Evolutionary conservation across 176 grass and related monocot genomes (phyloP).

Genomic region (Aegilops bicornis): DNA sequence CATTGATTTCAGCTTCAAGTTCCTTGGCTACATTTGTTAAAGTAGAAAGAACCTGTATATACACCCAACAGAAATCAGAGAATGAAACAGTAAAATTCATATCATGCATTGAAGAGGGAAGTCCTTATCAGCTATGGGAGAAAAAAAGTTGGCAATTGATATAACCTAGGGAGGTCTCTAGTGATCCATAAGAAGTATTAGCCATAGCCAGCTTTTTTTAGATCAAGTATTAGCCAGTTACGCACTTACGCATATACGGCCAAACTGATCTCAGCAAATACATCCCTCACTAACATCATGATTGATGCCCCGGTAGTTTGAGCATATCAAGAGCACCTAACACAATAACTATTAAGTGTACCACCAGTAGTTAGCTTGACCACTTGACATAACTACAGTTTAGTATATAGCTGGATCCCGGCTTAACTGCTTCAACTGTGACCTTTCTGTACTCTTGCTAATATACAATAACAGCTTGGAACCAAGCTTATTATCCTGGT

Average conservation of each 20-base stretch:
- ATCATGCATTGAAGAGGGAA: too few species aligned
- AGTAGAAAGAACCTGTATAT: too few species aligned
- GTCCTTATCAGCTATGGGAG: neutral
- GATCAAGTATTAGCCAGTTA: neutral
- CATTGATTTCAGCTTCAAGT: too few species aligned
- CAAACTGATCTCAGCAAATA: neutral
- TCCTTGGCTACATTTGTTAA: too few species aligned
- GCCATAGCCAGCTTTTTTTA: neutral
- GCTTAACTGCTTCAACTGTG: neutral
- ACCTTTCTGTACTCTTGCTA: neutral
- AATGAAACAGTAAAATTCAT: too few species aligned
- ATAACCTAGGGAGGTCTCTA: neutral
- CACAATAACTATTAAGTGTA: neutral
- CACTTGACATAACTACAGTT: neutral
- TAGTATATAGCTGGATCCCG: neutral
- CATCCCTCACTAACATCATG: neutral
- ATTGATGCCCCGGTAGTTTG: neutral
- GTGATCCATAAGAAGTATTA: neutral
- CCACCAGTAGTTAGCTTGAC: neutral
- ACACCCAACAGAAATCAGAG: too few species aligned
- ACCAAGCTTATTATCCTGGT: neutral
- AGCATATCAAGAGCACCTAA: neutral
- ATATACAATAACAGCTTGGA: neutral
- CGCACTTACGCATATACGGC: neutral
- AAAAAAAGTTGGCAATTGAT: neutral